phyloP scores from a whole-genome alignment of 2,329 filamentous ascomycete genomes.

The Cladosporium phlei region DNA sequence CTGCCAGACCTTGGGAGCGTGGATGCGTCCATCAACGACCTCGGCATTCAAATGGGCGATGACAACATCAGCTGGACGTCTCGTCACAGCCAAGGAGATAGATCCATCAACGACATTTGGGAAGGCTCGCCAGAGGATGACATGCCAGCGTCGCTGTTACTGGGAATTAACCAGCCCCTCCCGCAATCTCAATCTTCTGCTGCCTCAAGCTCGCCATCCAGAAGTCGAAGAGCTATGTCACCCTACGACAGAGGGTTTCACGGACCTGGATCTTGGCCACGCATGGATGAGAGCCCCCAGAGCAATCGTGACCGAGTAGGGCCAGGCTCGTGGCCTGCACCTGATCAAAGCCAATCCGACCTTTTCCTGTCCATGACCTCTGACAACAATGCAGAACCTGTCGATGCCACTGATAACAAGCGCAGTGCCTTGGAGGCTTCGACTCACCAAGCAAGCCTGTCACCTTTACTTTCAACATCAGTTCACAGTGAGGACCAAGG shows the following conservation, averaged over 20 bases:
- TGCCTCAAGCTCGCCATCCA: constrained; percentile 3
- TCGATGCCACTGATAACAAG: constrained; percentile 23
- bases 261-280: constrained; percentile 29
- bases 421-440: constrained; percentile 16
- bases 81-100: constrained; percentile 26
- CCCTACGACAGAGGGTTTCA: constrained; percentile 22
- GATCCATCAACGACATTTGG: constrained; percentile 29
- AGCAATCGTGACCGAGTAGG: constrained; percentile 16
- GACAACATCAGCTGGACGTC: constrained; percentile 35
- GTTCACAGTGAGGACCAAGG: neutral
- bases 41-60: constrained; percentile 33
- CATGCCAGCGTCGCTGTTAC: constrained; percentile 26
- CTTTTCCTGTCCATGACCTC: constrained; percentile 19
- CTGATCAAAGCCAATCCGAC: constrained; percentile 20
- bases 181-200: constrained; percentile 5
- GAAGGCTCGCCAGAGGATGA: constrained; percentile 29
- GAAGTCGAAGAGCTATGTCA: constrained; percentile 20
- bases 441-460: neutral
- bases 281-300: constrained; percentile 20
- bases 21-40: constrained; percentile 3
- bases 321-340: constrained; percentile 25
- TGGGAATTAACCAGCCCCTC: constrained; percentile 14
- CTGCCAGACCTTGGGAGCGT: too few species aligned
- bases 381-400: neutral
- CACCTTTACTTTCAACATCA: neutral